A percentile compares a stretch with the other conserved stretches of the same genome.
These are phyloP conservation scores for Colletotrichum sp. DNA, from an alignment of 2,329 filamentous ascomycete species.

Conservation along the genomic window DNA sequence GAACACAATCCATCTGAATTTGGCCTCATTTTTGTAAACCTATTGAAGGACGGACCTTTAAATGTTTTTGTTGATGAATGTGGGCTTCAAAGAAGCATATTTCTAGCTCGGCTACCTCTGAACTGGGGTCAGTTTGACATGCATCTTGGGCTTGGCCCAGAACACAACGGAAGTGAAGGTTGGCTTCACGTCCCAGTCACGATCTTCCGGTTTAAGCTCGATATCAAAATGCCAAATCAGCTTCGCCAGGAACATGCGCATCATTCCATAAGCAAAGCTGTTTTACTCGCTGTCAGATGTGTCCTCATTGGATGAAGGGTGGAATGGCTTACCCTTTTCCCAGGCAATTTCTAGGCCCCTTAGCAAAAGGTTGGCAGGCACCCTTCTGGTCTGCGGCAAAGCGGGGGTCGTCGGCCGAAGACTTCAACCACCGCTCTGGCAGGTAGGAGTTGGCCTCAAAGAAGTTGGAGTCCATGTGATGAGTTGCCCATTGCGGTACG, in stretches of 20 bases:
- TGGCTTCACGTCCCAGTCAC: not conserved
- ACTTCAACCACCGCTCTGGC: not conserved
- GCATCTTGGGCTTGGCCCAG: not conserved
- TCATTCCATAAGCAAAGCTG: constrained; percentile 54
- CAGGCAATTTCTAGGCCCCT: constrained; percentile 5
- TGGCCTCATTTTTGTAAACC: too few species aligned
- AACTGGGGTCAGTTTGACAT: not conserved
- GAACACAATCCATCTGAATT: too few species aligned
- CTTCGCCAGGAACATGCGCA: constrained; percentile 51
- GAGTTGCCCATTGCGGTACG: not conserved
- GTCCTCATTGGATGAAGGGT: constrained; percentile 42
- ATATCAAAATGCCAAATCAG: constrained; percentile 56
- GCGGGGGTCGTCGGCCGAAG: not conserved
- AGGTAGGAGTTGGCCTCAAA: not conserved
- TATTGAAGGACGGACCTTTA: too few species aligned
- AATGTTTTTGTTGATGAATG: not conserved
- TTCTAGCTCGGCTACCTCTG: not conserved
- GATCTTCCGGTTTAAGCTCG: constrained; percentile 34
- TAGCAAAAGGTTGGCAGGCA: not conserved
- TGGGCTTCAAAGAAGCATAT: not conserved
- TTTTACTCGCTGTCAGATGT: not conserved
- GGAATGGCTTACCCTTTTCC: constrained; percentile 6
- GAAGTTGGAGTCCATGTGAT: not conserved
- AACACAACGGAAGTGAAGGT: not conserved
- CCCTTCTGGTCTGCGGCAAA: not conserved